phyloP scores from a whole-genome alignment of 2,329 filamentous ascomycete species.

The Aspergillus spinulosporus region DNA sequence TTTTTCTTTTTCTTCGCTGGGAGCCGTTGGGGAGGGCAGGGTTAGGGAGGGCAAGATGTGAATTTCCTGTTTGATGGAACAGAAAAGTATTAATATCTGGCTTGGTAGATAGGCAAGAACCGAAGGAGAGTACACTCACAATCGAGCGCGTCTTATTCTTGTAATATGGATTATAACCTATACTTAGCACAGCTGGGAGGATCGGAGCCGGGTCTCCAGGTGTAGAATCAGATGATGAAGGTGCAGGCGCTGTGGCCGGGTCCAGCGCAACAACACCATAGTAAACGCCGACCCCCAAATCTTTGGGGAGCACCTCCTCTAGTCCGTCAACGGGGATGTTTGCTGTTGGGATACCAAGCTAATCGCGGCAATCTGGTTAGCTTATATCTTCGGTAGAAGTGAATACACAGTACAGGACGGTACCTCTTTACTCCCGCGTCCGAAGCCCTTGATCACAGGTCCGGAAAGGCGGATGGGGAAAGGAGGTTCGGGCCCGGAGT shows the following conservation, averaged over 20 bases:
- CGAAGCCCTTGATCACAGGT: slow-evolving; percentile 88
- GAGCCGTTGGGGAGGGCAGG: slow-evolving; percentile 36
- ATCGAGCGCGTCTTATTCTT: slow-evolving; percentile 84
- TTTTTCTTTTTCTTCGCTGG: slow-evolving; percentile 1
- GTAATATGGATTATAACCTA: slow-evolving; percentile 98
- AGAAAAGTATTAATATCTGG: no score
- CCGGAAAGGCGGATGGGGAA: slow-evolving; percentile 84
- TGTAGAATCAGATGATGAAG: slow-evolving; percentile 8
- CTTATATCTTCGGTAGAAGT: not conserved
- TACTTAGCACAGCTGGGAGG: slow-evolving; percentile 87
- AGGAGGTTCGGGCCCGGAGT: slow-evolving; percentile 70
- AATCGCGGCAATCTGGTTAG: not conserved
- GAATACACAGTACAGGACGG: slow-evolving; percentile 15
- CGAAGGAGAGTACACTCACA: slow-evolving; percentile 32
- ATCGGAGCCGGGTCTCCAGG: slow-evolving; percentile 41
- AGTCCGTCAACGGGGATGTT: slow-evolving; percentile 70
- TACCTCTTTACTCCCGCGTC: slow-evolving; percentile 89
- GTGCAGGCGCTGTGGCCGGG: slow-evolving; percentile 28
- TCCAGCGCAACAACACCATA: slow-evolving; percentile 84
- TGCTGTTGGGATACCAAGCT: slow-evolving; percentile 95
- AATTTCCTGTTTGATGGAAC: slow-evolving; percentile 59
- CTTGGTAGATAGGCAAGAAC: no score
- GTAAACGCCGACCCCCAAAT: slow-evolving; percentile 79
- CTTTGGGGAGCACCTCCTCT: slow-evolving; percentile 59
- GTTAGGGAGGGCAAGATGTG: slow-evolving; percentile 79